Conservation (phyloP, 305 asterid species). For the Lippia alba region DNA sequence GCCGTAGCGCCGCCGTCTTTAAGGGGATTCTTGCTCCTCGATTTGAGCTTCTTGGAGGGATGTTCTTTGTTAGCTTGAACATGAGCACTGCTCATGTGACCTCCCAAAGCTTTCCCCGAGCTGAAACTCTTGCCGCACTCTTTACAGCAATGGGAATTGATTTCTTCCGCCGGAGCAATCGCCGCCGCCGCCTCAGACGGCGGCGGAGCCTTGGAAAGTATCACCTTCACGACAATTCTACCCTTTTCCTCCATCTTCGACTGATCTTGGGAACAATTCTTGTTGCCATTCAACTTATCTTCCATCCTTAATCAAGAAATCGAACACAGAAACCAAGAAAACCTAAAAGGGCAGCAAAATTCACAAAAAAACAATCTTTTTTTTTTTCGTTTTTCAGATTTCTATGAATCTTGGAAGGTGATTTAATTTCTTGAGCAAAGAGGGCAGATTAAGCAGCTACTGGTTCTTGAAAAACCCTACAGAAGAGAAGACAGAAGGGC, state of each 20-base stretch:
- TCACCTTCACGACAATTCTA: conserved; percentile 21
- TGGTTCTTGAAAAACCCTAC: conserved; percentile 25
- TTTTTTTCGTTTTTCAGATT: neutral
- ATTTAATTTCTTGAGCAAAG: neutral
- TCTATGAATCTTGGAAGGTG: neutral
- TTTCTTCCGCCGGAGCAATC: conserved; percentile 9
- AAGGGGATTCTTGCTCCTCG: conserved; percentile 15
- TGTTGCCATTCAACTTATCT: neutral
- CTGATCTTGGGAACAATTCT: neutral
- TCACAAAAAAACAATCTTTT: neutral
- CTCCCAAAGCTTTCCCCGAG: conserved; percentile 85
- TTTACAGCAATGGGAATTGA: conserved; percentile 46
- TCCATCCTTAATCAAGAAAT: neutral
- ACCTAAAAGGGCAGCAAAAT: neutral
- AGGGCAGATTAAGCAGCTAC: neutral
- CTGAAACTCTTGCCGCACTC: conserved; percentile 52
- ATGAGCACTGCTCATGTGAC: conserved; percentile 85
- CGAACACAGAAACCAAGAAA: neutral
- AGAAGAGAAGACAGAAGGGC: conserved; percentile 41
- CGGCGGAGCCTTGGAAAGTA: conserved; percentile 4
- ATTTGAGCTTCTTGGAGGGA: conserved; percentile 40
- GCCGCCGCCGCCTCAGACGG: neutral
- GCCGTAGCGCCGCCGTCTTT: neutral
- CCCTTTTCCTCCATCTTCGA: neutral
- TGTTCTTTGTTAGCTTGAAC: conserved; percentile 62